Percentiles rank a stretch among this genome's conserved stretches.
Conservation (phyloP, 2,329 filamentous ascomycete species). For the Cryphonectria nitschkei region DNA sequence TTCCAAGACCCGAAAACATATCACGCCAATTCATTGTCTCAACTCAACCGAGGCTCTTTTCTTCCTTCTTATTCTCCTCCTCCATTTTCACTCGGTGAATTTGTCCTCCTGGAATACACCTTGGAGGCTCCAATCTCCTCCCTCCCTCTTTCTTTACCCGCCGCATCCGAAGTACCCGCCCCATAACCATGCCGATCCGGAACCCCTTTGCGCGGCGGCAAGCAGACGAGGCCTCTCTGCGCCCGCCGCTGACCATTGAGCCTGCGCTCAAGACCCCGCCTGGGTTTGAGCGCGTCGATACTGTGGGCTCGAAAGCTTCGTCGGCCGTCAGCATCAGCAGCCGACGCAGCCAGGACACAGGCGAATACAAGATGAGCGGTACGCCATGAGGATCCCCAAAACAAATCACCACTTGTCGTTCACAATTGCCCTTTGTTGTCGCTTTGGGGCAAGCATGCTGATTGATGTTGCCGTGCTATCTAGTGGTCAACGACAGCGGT, state of each 20-base stretch:
- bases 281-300: conserved; percentile 66
- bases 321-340: conserved; percentile 66
- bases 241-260: conserved; percentile 43
- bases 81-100: too few species aligned
- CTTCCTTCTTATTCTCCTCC: not conserved
- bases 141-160: not conserved
- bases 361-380: conserved; percentile 83
- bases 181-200: conserved; percentile 66
- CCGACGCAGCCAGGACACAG: conserved; percentile 61
- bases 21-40: not conserved
- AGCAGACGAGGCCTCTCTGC: conserved; percentile 59
- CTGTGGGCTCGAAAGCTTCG: conserved; percentile 64
- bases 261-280: conserved; percentile 43
- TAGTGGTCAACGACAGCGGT: conserved; percentile 94
- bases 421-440: not conserved
- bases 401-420: not conserved
- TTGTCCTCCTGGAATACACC: not conserved
- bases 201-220: conserved; percentile 71
- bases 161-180: not conserved
- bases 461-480: conserved; percentile 1
- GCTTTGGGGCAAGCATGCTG: conserved; percentile 8
- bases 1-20: not conserved
- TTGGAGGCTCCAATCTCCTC: not conserved
- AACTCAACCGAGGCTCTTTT: not conserved
- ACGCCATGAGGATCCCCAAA: conserved; percentile 40